phyloP scores from a whole-genome alignment of 768 basidiomycete species.

The Suillus ampliporus region DNA sequence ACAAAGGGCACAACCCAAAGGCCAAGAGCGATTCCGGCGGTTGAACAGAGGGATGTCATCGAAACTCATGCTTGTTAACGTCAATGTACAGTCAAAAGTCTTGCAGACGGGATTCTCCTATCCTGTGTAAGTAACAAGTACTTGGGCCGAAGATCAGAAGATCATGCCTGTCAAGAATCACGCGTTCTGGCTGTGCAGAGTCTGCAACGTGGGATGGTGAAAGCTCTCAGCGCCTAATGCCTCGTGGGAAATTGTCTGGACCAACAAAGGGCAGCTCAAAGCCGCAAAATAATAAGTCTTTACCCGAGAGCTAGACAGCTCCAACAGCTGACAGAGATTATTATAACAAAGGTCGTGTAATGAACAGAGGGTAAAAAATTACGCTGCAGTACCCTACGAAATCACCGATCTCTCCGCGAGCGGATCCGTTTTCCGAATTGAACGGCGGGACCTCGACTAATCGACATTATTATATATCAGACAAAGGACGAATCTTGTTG shows the following conservation, averaged over 20 bases:
- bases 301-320: neutral
- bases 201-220: constrained; percentile 2
- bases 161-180: constrained; percentile 1
- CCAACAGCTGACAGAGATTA: neutral
- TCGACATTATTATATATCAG: constrained; percentile 8
- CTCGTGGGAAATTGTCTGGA: constrained; percentile 3
- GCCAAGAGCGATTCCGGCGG: neutral
- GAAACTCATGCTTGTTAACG: neutral
- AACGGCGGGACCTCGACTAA: constrained; percentile 75
- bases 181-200: neutral
- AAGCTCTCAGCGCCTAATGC: neutral
- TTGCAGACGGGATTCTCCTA: neutral
- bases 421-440: constrained; percentile 79
- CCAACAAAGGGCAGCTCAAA: constrained; percentile 3
- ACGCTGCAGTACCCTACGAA: constrained; percentile 1
- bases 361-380: neutral
- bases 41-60: neutral
- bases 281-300: neutral
- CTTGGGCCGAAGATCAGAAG: neutral
- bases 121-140: neutral
- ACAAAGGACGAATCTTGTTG: neutral
- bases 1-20: constrained; percentile 6
- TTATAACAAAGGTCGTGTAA: constrained; percentile 1
- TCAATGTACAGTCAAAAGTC: neutral
- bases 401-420: constrained; percentile 53